phyloP scores from a whole-genome alignment of 1,139 yeast species.

The Kurtzmaniella natalensis region DNA sequence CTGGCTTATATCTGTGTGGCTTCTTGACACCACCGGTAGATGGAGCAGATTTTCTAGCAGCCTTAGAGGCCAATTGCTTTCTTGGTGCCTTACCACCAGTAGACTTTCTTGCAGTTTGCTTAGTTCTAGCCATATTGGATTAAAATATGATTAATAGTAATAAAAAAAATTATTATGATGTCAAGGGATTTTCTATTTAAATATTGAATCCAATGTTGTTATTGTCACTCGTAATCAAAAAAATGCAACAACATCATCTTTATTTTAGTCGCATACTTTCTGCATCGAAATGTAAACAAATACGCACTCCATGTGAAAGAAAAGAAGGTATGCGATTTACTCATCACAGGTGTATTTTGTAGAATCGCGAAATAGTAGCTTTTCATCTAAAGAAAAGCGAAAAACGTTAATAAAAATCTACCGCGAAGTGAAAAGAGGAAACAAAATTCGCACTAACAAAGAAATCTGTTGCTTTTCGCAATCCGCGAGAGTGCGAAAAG shows the following conservation, averaged over 20 bases:
- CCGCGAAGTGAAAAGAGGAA: background rate
- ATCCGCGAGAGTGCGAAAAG: slow-evolving; percentile 3
- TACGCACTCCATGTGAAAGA: background rate
- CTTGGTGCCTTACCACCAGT: slow-evolving; percentile 99
- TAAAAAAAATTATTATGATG: slow-evolving; percentile 6
- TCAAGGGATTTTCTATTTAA: background rate
- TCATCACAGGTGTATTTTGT: background rate
- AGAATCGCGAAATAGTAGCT: background rate
- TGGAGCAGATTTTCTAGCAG: slow-evolving; percentile 98
- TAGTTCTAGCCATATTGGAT: slow-evolving; percentile 88
- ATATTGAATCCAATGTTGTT: background rate
- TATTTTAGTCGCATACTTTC: background rate
- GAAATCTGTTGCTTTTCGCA: slow-evolving; percentile 2
- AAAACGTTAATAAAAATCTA: background rate
- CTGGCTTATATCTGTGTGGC: slow-evolving; percentile 99
- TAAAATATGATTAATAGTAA: slow-evolving; percentile 7
- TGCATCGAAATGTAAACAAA: slow-evolving; percentile 2
- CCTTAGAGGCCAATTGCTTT: slow-evolving; percentile 98
- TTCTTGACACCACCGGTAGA: slow-evolving; percentile 99
- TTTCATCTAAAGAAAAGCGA: background rate
- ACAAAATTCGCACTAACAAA: background rate
- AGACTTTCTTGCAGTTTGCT: slow-evolving; percentile 98
- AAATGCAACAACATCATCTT: background rate
- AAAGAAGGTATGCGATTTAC: background rate
- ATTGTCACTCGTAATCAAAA: background rate